These are phyloP conservation scores for Syzygium syzygioides DNA, from an alignment of 441 rosid genomes.

Conservation along the genomic window DNA sequence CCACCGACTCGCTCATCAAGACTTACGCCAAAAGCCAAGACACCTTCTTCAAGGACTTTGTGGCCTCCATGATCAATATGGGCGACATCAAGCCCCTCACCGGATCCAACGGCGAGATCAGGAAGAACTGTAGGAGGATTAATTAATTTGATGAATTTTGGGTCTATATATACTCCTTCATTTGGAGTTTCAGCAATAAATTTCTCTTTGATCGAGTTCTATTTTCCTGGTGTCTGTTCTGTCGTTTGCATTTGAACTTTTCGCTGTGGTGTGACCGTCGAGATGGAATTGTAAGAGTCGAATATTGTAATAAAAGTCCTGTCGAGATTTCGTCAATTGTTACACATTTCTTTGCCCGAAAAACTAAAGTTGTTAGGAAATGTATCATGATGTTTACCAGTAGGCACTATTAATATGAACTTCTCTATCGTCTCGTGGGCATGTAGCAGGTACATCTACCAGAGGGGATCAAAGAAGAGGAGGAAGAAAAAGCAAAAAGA, in stretches of 20 bases:
- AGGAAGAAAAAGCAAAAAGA: background rate
- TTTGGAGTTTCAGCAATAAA: background rate
- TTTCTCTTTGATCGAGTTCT: background rate
- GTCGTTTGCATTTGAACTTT: background rate
- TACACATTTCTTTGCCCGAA: background rate
- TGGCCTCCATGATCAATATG: conserved; percentile 38
- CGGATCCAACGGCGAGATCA: conserved; percentile 45
- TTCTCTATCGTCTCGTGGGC: conserved; percentile 55
- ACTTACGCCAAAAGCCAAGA: conserved; percentile 30
- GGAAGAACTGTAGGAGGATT: conserved; percentile 31
- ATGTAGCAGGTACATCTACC: conserved; percentile 49
- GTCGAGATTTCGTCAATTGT: background rate
- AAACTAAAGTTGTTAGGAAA: background rate
- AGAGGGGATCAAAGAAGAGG: conserved; percentile 29
- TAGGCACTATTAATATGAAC: conserved; percentile 14
- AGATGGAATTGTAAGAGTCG: background rate
- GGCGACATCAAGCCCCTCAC: conserved; percentile 44
- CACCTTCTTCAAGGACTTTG: conserved; percentile 32
- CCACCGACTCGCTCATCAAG: background rate
- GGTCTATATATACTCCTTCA: background rate
- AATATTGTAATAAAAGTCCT: background rate
- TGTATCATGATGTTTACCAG: background rate
- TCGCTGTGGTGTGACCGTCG: background rate
- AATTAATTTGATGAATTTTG: conserved; percentile 13
- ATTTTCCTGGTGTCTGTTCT: background rate